Conservation (phyloP, 805 yeast genomes). For the Myxozyma melibiosi region DNA sequence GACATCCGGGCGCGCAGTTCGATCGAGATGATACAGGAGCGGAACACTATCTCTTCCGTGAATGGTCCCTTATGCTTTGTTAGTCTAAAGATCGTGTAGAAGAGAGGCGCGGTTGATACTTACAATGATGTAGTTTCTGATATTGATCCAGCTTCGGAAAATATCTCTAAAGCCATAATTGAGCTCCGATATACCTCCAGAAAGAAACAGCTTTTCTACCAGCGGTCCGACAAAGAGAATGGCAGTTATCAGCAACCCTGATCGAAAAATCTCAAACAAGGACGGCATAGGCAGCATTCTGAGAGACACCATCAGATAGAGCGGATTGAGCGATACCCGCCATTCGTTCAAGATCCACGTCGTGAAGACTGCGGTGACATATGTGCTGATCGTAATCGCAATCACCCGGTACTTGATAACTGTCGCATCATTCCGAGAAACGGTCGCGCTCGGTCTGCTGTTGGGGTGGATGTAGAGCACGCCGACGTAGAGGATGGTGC, state of each 20-base stretch:
- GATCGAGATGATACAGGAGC: constrained; percentile 50
- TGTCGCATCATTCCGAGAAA: constrained; percentile 20
- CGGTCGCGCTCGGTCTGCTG: constrained; percentile 27
- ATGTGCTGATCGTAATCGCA: constrained; percentile 22
- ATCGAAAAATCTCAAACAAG: constrained; percentile 12
- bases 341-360: constrained; percentile 17
- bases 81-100: neutral
- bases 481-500: constrained; percentile 33
- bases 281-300: constrained; percentile 20
- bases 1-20: constrained; percentile 36
- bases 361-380: constrained; percentile 17
- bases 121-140: constrained; percentile 31
- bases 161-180: neutral
- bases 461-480: constrained; percentile 32
- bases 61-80: constrained; percentile 56
- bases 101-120: neutral
- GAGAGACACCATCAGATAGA: constrained; percentile 1
- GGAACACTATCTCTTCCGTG: constrained; percentile 74
- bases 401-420: constrained; percentile 20
- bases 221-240: constrained; percentile 56
- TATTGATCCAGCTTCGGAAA: constrained; percentile 13
- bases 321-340: constrained; percentile 9
- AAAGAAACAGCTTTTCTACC: constrained; percentile 42
- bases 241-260: constrained; percentile 37
- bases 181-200: constrained; percentile 28